Evolutionary conservation across 139 green algal genomes (phyloP), one percentile per base, ranked within the genome.

Genomic region (Picochlorum sp.): DNA sequence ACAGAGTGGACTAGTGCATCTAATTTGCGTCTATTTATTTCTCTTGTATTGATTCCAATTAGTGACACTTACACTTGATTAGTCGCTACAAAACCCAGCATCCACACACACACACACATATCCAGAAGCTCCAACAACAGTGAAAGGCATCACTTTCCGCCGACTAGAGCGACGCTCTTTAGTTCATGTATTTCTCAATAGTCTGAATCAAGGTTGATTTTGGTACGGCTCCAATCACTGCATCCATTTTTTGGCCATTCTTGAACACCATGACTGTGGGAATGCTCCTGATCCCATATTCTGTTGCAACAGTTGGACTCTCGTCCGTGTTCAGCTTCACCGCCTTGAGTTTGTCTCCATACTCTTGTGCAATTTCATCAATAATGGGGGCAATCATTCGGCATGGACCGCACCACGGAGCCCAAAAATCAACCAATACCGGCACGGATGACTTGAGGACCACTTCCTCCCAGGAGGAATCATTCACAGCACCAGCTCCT

Each of bases 321-420:
- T 98, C 89, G 50, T 99, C 93, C 22, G 93, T 99, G 88, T 99
- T 97, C 9, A 99, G 70, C 73, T 96, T 96, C n/a, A 88, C 75
- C 61, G 67, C 70, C 47, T 50, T 77, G 14, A 95, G 37, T 76
- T 81, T 90, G 55, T 70, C 83, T 7, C 57, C 74, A 61, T 89
- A 93, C 59, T 94, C 87, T 7, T 52, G 60, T 0, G 80, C 62
- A 32, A 96, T 62, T 63, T 96, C 88, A 55, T 96, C 89, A 3
- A 96, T 77, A 9, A 94, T 50, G 5, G 89, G 89, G 10, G 85
- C 88, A 54, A 96, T 94, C 82, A 96, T 95, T 44, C 85, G 77
- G 86, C 89, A 96, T 20, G 89, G 88, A 4, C 89, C 89, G 73
- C 89, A 96, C 88, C 88, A 75, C 22, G 69, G 69, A 8, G 69